Conservation (phyloP, 2,329 filamentous ascomycete species). For the Fusarium verticillioides region DNA sequence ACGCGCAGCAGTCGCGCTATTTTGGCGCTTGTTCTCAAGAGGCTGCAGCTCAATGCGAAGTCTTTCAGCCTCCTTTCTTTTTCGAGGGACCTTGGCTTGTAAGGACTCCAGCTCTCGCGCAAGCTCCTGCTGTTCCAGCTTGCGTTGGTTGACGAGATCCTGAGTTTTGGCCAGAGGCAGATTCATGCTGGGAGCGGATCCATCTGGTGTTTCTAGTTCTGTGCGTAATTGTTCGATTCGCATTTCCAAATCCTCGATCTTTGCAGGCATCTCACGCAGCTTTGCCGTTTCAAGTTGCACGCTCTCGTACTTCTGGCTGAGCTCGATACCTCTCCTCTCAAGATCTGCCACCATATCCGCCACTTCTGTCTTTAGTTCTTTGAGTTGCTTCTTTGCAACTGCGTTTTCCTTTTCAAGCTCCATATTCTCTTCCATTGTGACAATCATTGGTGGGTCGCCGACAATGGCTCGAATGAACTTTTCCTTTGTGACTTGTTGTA, state of each 20-base stretch:
- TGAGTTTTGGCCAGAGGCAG: slow-evolving; percentile 69
- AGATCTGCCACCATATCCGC: slow-evolving; percentile 77
- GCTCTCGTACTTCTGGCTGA: slow-evolving; percentile 65
- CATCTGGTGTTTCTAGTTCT: slow-evolving; percentile 49
- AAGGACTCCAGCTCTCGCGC: slow-evolving; percentile 73
- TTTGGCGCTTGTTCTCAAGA: slow-evolving; percentile 73
- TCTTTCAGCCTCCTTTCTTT: slow-evolving; percentile 73
- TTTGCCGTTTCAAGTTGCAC: slow-evolving; percentile 60
- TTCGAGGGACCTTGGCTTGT: slow-evolving; percentile 71
- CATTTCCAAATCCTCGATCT: slow-evolving; percentile 60
- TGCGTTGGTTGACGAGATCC: slow-evolving; percentile 62
- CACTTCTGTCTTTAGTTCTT: slow-evolving; percentile 83
- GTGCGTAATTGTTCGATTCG: slow-evolving; percentile 59
- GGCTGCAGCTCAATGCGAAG: slow-evolving; percentile 75
- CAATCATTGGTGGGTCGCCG: slow-evolving; percentile 87
- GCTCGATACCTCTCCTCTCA: slow-evolving; percentile 70
- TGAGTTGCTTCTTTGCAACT: slow-evolving; percentile 78
- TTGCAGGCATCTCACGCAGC: slow-evolving; percentile 63
- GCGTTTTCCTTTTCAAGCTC: slow-evolving; percentile 77
- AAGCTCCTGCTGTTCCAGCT: slow-evolving; percentile 64
- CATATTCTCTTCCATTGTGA: slow-evolving; percentile 83
- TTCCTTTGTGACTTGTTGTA: slow-evolving; percentile 98
- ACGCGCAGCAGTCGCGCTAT: slow-evolving; percentile 72
- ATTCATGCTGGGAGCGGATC: slow-evolving; percentile 58
- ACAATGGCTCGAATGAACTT: slow-evolving; percentile 95